Evolutionary conservation across 345 rosid species (phyloP).

Genomic region (Melaleuca alternifolia): DNA sequence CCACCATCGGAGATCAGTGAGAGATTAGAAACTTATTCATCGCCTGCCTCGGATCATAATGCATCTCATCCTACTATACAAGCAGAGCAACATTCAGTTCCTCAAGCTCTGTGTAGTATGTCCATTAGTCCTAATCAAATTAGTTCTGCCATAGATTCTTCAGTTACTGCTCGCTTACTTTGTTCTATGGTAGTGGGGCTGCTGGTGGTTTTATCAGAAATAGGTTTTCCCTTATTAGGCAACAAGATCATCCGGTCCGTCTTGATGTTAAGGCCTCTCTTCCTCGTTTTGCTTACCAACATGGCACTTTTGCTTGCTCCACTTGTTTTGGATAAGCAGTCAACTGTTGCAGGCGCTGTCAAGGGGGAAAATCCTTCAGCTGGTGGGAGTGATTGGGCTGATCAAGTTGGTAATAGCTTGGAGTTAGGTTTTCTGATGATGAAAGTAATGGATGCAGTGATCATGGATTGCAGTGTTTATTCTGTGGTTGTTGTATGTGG

Average conservation of each 20-base stretch:
- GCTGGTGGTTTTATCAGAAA: slow-evolving; percentile 36
- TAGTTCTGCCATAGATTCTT: slow-evolving; percentile 44
- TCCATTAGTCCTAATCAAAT: slow-evolving; percentile 34
- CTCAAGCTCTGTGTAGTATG: not conserved
- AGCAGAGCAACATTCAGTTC: slow-evolving; percentile 8
- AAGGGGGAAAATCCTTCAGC: slow-evolving; percentile 17
- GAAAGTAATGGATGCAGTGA: slow-evolving; percentile 54
- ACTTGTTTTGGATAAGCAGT: slow-evolving; percentile 21
- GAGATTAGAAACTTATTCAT: slow-evolving; percentile 5
- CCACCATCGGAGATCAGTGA: slow-evolving; percentile 4
- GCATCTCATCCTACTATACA: slow-evolving; percentile 14
- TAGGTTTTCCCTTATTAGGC: slow-evolving; percentile 50
- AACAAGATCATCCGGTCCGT: slow-evolving; percentile 17
- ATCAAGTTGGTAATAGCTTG: slow-evolving; percentile 51
- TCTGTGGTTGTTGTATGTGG: slow-evolving; percentile 47
- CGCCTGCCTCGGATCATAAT: slow-evolving; percentile 16
- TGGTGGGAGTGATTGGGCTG: slow-evolving; percentile 40
- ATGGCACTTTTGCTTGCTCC: slow-evolving; percentile 38
- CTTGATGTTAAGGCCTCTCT: slow-evolving; percentile 58
- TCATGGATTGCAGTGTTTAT: slow-evolving; percentile 66
- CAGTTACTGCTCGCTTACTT: slow-evolving; percentile 34
- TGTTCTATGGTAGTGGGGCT: slow-evolving; percentile 37
- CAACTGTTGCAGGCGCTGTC: slow-evolving; percentile 4
- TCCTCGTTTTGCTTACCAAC: slow-evolving; percentile 48
- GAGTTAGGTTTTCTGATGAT: slow-evolving; percentile 47